Conservation (phyloP, 331 rosid species). For the Phaseolus coccineus region DNA sequence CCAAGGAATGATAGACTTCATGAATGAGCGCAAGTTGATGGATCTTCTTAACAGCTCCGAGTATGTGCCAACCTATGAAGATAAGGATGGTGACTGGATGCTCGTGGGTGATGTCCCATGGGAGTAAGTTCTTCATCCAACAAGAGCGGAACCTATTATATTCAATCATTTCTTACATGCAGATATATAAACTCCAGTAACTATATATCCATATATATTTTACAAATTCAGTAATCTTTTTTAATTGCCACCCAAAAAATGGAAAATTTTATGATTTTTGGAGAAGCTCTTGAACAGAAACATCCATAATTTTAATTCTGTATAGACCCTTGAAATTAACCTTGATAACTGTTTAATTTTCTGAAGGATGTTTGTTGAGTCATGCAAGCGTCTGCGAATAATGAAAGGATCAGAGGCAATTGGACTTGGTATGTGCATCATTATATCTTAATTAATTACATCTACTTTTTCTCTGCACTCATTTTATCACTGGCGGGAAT, state of each 20-base stretch:
- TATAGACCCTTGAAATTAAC: background rate
- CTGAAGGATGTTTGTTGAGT: slow-evolving; percentile 85
- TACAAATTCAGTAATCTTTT: background rate
- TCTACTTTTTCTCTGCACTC: background rate
- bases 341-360: slow-evolving; percentile 15
- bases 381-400: slow-evolving; percentile 92
- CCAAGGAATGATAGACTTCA: slow-evolving; percentile 99
- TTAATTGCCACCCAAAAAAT: background rate
- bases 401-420: slow-evolving; percentile 97
- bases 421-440: slow-evolving; percentile 71
- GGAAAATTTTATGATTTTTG: background rate
- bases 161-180: background rate
- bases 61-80: slow-evolving; percentile 98
- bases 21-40: slow-evolving; percentile 99
- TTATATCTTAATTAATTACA: slow-evolving; percentile 1
- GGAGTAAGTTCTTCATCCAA: slow-evolving; percentile 73
- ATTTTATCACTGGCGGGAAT: background rate
- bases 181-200: background rate
- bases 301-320: background rate
- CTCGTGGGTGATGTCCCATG: slow-evolving; percentile 99
- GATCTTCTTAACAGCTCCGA: slow-evolving; percentile 98
- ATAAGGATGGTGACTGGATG: slow-evolving; percentile 99
- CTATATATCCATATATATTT: background rate
- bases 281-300: background rate
- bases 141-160: background rate